Evolutionary conservation across 2,329 filamentous ascomycete species (phyloP).

Genomic region (Gremmenia infestans): DNA sequence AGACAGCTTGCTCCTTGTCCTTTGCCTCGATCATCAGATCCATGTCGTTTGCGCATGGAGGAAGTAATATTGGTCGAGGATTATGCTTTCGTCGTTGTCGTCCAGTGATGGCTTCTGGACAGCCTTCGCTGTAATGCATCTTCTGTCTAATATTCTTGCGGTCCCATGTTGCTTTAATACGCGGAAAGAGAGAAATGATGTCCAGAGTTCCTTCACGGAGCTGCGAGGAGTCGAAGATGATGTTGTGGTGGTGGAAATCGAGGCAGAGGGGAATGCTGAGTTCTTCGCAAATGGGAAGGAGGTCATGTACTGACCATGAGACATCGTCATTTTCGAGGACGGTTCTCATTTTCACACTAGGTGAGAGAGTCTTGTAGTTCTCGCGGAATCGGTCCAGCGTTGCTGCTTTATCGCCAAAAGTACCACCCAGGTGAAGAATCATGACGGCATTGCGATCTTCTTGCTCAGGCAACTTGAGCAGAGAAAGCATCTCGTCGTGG

Average conservation of each 20-base stretch:
- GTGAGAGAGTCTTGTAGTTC: conserved; percentile 52
- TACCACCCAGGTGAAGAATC: conserved; percentile 90
- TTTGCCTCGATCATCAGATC: conserved; percentile 99
- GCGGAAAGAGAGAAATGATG: conserved; percentile 67
- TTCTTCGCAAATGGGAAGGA: conserved; percentile 86
- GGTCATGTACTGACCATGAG: conserved; percentile 84
- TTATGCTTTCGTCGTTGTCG: conserved; percentile 81
- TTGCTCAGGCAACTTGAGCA: conserved; percentile 73
- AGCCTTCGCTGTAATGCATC: conserved; percentile 93
- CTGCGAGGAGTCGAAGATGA: conserved; percentile 69
- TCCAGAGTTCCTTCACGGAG: conserved; percentile 81
- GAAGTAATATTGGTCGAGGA: conserved; percentile 70
- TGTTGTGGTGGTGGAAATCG: conserved; percentile 95
- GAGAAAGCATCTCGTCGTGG: conserved; percentile 76
- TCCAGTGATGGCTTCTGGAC: conserved; percentile 68
- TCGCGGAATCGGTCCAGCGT: conserved; percentile 49
- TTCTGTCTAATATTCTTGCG: conserved; percentile 84
- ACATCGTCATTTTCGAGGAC: conserved; percentile 96
- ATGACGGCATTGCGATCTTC: conserved; percentile 83
- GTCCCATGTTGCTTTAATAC: conserved; percentile 79
- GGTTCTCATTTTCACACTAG: conserved; percentile 70
- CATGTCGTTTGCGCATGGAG: conserved; percentile 77
- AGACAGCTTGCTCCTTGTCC: conserved; percentile 94
- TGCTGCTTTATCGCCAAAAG: conserved; percentile 68
- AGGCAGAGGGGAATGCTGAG: conserved; percentile 90